phyloP scores from a whole-genome alignment of 2,329 filamentous ascomycete species.

The Mollisia scopiformis region DNA sequence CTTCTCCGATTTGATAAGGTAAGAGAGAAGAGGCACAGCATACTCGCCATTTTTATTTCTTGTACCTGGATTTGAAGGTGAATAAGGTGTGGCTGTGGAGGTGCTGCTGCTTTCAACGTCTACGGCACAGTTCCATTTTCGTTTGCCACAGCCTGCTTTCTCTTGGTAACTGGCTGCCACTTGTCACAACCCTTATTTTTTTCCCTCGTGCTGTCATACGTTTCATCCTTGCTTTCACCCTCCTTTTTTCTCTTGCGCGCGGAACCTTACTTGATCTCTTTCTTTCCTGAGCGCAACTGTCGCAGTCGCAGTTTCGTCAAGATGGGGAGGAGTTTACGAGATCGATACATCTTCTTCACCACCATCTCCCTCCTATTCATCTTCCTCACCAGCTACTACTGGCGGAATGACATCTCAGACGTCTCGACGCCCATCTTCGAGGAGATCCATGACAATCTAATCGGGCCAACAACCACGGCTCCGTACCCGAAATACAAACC shows the following conservation, averaged over 20 bases:
- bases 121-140: background rate
- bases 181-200: no score
- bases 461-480: background rate
- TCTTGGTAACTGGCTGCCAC: background rate
- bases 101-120: no score
- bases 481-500: slow-evolving; percentile 23
- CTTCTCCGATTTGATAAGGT: background rate
- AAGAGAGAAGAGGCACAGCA: background rate
- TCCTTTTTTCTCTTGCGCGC: no score
- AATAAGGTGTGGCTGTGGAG: background rate
- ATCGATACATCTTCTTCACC: slow-evolving; percentile 13
- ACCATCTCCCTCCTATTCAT: slow-evolving; percentile 8
- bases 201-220: background rate
- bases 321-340: background rate
- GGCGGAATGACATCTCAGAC: background rate
- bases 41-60: background rate
- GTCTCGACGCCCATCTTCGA: background rate
- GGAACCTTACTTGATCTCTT: background rate
- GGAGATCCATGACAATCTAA: slow-evolving; percentile 8
- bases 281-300: background rate
- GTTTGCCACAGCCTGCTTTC: background rate
- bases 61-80: background rate
- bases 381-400: slow-evolving; percentile 15
- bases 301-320: background rate
- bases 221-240: background rate